Conservation (phyloP, 768 basidiomycete species). For the Sutorius australiensis region DNA sequence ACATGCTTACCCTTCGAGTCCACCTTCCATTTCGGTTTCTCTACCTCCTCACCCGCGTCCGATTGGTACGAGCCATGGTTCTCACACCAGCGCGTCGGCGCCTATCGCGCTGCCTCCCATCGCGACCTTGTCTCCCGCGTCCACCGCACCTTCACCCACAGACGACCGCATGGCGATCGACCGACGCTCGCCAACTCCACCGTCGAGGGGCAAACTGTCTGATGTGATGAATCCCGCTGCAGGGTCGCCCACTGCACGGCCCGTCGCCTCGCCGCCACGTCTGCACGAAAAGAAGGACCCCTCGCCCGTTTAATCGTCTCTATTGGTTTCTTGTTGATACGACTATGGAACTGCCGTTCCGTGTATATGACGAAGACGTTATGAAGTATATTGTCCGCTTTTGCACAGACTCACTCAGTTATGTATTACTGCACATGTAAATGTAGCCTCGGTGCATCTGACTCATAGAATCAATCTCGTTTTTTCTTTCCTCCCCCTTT, state of each 20-base stretch:
- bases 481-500: too few species aligned
- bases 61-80: slow-evolving; percentile 50
- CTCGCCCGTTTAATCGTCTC: slow-evolving; percentile 20
- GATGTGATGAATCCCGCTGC: slow-evolving; percentile 48
- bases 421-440: slow-evolving; percentile 31
- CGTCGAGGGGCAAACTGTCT: slow-evolving; percentile 50
- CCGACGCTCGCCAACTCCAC: slow-evolving; percentile 46
- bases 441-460: slow-evolving; percentile 18
- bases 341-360: neutral
- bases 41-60: slow-evolving; percentile 76
- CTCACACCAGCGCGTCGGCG: slow-evolving; percentile 34
- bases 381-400: slow-evolving; percentile 25
- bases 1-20: slow-evolving; percentile 40
- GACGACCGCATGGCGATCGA: slow-evolving; percentile 35
- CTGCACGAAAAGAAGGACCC: slow-evolving; percentile 32
- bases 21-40: slow-evolving; percentile 54
- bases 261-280: slow-evolving; percentile 53
- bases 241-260: slow-evolving; percentile 50
- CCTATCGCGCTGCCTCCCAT: slow-evolving; percentile 66
- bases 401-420: slow-evolving; percentile 17
- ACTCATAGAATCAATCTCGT: slow-evolving; percentile 14
- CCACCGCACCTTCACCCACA: slow-evolving; percentile 53
- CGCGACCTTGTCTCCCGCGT: slow-evolving; percentile 60
- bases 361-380: slow-evolving; percentile 18
- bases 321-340: slow-evolving; percentile 11